Evolutionary conservation across 495 filamentous ascomycete genomes (phyloP), one percentile per base, ranked within the genome.

Genomic region (Hyaloscypha variabilis): DNA sequence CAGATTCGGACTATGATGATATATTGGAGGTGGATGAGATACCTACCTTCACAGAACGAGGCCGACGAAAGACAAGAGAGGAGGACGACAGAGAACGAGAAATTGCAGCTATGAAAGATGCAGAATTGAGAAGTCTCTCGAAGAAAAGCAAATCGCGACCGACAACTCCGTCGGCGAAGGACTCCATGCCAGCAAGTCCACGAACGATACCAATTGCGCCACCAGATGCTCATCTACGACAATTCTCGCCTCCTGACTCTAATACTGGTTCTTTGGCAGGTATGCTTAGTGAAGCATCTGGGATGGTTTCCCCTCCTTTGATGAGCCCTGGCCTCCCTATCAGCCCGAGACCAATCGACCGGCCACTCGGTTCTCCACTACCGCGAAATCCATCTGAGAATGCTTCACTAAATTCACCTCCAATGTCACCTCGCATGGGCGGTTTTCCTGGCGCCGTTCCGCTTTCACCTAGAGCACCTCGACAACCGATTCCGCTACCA

Each of bases 281-380:
- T 17, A 71, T 86, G 61, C 62, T 86, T 49, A 83, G 69, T 58
- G 68, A 69, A 14, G 63, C 61, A 29, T 66, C 30, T 31, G 67
- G 54, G 14, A 73, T 76, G 21, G 73, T 83, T 31, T 73, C 79
- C 28, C 78, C 87, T 29, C 79, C 87, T 39, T 79, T 93, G 31
- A 82, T 93, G 79, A 97, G 91, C 64, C 92, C 94, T 24, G 95
- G 95, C 26, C 79, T 99, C 55, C 95, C 95, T 1, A 77, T 90
- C 30, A 98, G 96, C 72, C 95, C 95, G 26, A 84, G 94, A 59
- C 95, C 95, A n/a, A 87, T 87, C 69, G 85, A 92, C 71, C 81
- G 85, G 56, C 88, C 88, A 13, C 69, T 91, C 58, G 87, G 84
- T 59, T 92, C 92, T 26, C 91, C 91, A 17, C 77, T 90, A 62